Base-by-base conservation (phyloP, 78 protist genomes). In the Isochrysis galbana region DNA sequence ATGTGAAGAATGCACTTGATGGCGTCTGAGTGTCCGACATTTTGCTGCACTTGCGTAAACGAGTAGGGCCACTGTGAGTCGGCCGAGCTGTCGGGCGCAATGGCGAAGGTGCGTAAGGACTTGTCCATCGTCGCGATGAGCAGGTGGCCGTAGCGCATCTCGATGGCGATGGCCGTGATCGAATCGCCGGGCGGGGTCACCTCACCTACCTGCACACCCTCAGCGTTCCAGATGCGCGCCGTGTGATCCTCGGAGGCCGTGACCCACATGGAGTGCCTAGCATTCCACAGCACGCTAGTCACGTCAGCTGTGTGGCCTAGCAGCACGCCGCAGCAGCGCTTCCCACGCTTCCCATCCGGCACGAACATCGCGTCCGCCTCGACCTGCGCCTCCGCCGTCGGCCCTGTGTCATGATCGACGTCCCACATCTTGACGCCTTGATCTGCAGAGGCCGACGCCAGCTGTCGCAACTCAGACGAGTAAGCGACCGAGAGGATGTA, bases 391-490 rank as follows among this genome's bases (percentile, higher is more conserved):
- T 5, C 10, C 77, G 19, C 77, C 36, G 10, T 5, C 7, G 77
- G 77, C 77, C 10, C 21, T 4, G 77, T 69, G 77, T 69, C 77
- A 5, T 11, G 23, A 4, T 21, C 17, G 22, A 41, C 17, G 48
- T 78, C 87, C 87, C 87, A 78, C 44, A 78, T 5, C 87, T 78
- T 78, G 51, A 42, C 87, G 48, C 87, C 87, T 47, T 74, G 84
- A 29, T 78, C 87, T 4, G 87, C 47, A 23, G 87, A 78, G 32
- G 44, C 4, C 3, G 87, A 26, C 23, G 87, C 87, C 38, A 78
- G 0, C 87, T 78, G 87, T 25, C 22, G 87, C 51, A 21, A 10
- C 23, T 22, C 34, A 21, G 46, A 34, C 87, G 87, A 2, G 46
- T 42, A 42, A 5, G 87, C 87, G 87, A 78, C 36, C 54, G 44